Evolutionary conservation across 176 grass and related monocot genomes (phyloP), one percentile per base, ranked within the genome.

Genomic region (Themeda triandra): DNA sequence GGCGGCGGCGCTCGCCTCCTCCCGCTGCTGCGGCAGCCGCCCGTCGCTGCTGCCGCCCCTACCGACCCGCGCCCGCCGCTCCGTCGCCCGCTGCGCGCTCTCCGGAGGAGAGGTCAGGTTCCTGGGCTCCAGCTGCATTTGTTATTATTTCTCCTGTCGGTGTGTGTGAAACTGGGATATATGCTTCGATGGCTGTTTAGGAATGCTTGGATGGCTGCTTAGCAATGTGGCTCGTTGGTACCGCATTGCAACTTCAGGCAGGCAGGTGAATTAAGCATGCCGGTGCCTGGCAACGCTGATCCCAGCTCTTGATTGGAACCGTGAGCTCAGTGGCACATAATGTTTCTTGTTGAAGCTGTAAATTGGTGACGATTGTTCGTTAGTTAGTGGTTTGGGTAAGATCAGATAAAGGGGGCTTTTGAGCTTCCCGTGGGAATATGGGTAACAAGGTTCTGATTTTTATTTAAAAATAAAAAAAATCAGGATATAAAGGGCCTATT

Each of bases 1-100:
- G 94, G 89, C 92, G 78, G 86, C 86, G 62, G 80, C 85, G 78
- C 82, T 98, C 54, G 85, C 89, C 58, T 98, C 82, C 74, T 90
- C 89, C 72, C 85, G 76, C 86, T 90, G 69, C 69, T 81, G 79
- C 79, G 54, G 79, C 31, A 51, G 66, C 68, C 82, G 13, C 33
- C 67, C 84, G n/a, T 27, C 86, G 66, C 73, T n/a, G n/a, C n/a
- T 23, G 63, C 25, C 49, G 42, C 64, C 66, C 12, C 51, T 73
- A 30, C 83, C 53, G 3, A 15, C 39, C 30, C 77, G 78, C 35
- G 67, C 45, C 64, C 81, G 84, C 69, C 33, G 86, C 80, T 65
- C 83, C 19, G 68, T 85, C 14, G 76, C 66, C 25, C 79, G 87
- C n/a, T 90, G 89, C 80, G 88, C 91, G 8, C 83, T 86, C 75